Base-by-base conservation (phyloP, 2,329 filamentous ascomycete genomes). In the Mycosphaerella sp. region DNA sequence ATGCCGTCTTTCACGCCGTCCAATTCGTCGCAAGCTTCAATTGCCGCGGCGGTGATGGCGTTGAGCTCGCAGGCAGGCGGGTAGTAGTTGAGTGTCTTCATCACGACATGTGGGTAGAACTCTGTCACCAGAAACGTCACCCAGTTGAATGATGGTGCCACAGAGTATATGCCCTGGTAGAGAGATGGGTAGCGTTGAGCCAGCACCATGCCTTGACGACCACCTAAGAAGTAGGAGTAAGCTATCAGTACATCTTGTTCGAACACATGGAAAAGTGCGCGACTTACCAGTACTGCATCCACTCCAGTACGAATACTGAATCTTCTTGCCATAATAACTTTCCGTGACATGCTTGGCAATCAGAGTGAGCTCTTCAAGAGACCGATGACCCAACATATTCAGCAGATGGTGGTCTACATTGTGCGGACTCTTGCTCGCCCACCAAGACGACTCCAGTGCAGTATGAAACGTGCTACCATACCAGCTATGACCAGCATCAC, bases 101-200 rank as follows among this genome's bases (percentile, higher is more conserved):
- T 69, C 14, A 64, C 48, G 18, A 54, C 47, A 39, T 67, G 62
- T 13, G 66, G 57, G 58, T 62, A 70, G 45, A 55, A 59, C 13
- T 62, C 59, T 1, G 63, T 58, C 1, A 62, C 41, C 6, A 66
- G 21, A 45, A 68, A 65, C 0, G 54, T 62, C 4, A 56, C 54
- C 66, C 65, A 70, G 45, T 72, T 68, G 41, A 72, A 64, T 1
- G 70, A 70, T 10, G 72, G 71, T 1, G 70, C 66, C 4, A 55
- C 52, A 4, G 72, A 70, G 3, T 71, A 49, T 44, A 74, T 72
- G 16, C 71, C 70, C 53, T 74, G 65, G 49, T 67, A 73, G 2
- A 62, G 58, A 2, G 61, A 45, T 6, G 70, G 70, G 51, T 66
- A 72, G 9, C 64, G 52, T 48, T 73, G 70, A 21, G 57, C 57